These are phyloP conservation scores for Pseudogymnoascus destructans DNA, from an alignment of 2,329 filamentous ascomycete genomes.

Conservation along the genomic window DNA sequence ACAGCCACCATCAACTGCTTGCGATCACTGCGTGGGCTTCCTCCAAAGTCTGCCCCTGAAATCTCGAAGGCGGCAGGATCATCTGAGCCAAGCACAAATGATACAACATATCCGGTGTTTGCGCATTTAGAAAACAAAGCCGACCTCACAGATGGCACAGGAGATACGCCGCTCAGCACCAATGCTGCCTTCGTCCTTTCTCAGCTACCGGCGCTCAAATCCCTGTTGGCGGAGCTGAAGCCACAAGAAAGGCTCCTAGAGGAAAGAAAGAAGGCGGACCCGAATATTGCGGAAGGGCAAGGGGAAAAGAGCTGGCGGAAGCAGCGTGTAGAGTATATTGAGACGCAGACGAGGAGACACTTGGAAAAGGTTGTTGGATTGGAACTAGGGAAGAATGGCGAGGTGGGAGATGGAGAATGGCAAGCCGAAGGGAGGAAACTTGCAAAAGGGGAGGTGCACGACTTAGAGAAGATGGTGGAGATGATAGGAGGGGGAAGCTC, in stretches of 20 bases:
- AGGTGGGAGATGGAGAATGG: constrained; percentile 53
- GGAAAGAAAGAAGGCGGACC: constrained; percentile 12
- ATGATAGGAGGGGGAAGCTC: constrained; percentile 29
- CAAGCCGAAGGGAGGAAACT: constrained; percentile 40
- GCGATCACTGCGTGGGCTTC: constrained; percentile 38
- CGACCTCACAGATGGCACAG: constrained; percentile 37
- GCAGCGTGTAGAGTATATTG: constrained; percentile 70
- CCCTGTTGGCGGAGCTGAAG: constrained; percentile 53
- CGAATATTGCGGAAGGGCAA: constrained; percentile 23
- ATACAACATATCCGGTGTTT: constrained; percentile 29
- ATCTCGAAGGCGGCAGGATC: constrained; percentile 31
- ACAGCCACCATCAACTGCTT: constrained; percentile 55
- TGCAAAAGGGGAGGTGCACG: constrained; percentile 41
- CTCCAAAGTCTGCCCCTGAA: constrained; percentile 31
- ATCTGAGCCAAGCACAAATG: constrained; percentile 6
- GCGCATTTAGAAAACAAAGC: constrained; percentile 45
- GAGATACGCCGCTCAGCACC: constrained; percentile 47
- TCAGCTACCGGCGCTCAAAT: constrained; percentile 67
- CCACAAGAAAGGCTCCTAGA: constrained; percentile 44
- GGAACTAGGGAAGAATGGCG: constrained; percentile 47
- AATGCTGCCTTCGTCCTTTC: constrained; percentile 68
- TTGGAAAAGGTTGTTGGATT: constrained; percentile 58
- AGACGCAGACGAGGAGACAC: constrained; percentile 63
- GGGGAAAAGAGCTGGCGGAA: constrained; percentile 45
- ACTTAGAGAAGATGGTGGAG: constrained; percentile 38